A percentile compares a stretch with the other conserved stretches of the same genome.
These are phyloP conservation scores for Elongisporangium senticosum DNA, from an alignment of 352 stramenopile species.

Conservation along the genomic window DNA sequence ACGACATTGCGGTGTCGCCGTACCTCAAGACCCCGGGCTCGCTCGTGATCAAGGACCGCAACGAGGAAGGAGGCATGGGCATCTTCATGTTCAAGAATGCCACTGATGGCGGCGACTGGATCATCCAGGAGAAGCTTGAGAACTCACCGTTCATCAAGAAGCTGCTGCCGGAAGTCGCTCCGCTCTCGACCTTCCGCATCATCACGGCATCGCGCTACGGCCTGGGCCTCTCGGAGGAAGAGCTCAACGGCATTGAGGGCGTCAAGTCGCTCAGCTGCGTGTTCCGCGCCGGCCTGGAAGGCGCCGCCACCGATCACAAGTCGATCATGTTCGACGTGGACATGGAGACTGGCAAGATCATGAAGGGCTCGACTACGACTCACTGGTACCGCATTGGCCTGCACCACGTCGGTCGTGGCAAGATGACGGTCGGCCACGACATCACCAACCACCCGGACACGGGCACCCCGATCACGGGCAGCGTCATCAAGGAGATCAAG, in stretches of 20 bases:
- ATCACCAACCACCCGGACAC: slow-evolving; percentile 89
- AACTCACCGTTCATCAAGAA: slow-evolving; percentile 92
- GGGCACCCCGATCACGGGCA: slow-evolving; percentile 79
- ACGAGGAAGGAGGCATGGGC: slow-evolving; percentile 97
- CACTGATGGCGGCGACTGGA: slow-evolving; percentile 89
- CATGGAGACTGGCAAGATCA: slow-evolving; percentile 89
- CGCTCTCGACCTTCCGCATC: slow-evolving; percentile 97
- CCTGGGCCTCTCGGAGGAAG: slow-evolving; percentile 32
- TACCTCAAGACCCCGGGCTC: slow-evolving; percentile 87
- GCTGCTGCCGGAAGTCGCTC: slow-evolving; percentile 90
- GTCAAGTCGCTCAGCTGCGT: slow-evolving; percentile 81
- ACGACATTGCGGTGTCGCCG: slow-evolving; percentile 91
- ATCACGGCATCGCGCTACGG: slow-evolving; percentile 92
- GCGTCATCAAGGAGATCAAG: slow-evolving; percentile 86
- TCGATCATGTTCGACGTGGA: slow-evolving; percentile 98
- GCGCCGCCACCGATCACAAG: slow-evolving; percentile 94
- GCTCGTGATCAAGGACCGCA: slow-evolving; percentile 97
- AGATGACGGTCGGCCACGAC: slow-evolving; percentile 82
- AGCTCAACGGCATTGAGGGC: slow-evolving; percentile 48
- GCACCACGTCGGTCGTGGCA: slow-evolving; percentile 61
- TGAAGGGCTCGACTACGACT: slow-evolving; percentile 93
- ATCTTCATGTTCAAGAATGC: slow-evolving; percentile 98
- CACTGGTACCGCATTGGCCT: slow-evolving; percentile 94
- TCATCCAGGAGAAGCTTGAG: slow-evolving; percentile 95
- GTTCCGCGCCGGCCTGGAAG: slow-evolving; percentile 58